Evolutionary conservation across 2,329 filamentous ascomycete genomes (phyloP).

Genomic region (Clonostachys sp.): DNA sequence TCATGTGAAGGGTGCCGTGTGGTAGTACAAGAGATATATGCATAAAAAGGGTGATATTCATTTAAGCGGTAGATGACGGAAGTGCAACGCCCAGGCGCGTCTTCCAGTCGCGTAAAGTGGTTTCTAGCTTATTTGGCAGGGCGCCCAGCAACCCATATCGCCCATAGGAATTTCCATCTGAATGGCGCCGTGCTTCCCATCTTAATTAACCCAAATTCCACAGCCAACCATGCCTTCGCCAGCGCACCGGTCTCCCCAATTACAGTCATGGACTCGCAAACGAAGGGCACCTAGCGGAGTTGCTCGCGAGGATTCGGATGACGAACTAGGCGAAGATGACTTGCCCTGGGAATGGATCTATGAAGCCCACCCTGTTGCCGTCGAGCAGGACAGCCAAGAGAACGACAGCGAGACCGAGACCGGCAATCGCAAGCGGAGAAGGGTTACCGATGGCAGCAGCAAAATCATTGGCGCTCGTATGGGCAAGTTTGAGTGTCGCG

Average conservation of each 20-base stretch:
- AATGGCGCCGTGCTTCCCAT: neutral
- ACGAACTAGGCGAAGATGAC: constrained; percentile 74
- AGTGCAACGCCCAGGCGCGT: no score
- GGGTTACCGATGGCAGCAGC: constrained; percentile 16
- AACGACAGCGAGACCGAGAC: constrained; percentile 14
- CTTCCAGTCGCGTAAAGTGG: no score
- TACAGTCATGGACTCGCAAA: constrained; percentile 1
- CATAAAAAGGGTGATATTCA: no score
- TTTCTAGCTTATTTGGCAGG: no score
- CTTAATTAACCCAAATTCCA: neutral
- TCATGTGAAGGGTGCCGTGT: no score
- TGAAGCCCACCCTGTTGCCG: constrained; percentile 21
- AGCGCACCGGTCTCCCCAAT: neutral
- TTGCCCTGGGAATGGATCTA: constrained; percentile 80
- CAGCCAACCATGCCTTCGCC: neutral
- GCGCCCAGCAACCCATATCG: no score
- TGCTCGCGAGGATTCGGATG: constrained; percentile 76
- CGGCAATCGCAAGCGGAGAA: constrained; percentile 26
- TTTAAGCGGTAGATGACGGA: no score
- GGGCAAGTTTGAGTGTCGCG: constrained; percentile 71
- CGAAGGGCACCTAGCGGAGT: constrained; percentile 42
- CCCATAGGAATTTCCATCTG: neutral
- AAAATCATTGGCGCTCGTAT: constrained; percentile 78
- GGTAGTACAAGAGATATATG: no score
- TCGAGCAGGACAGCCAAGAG: constrained; percentile 6